These are phyloP conservation scores for Tubosaeta sp. DNA, from an alignment of 768 basidiomycete species.

Conservation along the genomic window DNA sequence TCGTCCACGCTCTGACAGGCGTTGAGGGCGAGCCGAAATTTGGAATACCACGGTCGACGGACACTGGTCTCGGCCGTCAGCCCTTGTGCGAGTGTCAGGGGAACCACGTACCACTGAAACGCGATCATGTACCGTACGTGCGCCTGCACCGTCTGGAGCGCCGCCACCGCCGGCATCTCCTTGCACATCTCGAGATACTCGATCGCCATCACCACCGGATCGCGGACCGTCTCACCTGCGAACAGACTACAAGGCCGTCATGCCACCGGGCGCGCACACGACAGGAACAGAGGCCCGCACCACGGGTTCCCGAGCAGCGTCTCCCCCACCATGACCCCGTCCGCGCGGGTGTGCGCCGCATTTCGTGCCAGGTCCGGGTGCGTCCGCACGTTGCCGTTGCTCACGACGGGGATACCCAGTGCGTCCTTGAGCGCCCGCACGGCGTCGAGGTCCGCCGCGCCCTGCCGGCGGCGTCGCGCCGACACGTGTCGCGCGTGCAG, in stretches of 20 bases:
- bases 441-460: conserved; percentile 61
- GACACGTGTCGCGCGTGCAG: conserved; percentile 74
- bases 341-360: conserved; percentile 51
- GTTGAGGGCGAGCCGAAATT: conserved; percentile 47
- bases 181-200: conserved; percentile 67
- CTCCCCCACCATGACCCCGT: conserved; percentile 81
- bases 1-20: conserved; percentile 42
- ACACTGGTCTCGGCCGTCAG: conserved; percentile 20
- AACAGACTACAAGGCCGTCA: conserved; percentile 46
- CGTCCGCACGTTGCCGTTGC: conserved; percentile 73
- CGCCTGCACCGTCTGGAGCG: conserved; percentile 48
- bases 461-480: conserved; percentile 63
- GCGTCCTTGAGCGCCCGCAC: conserved; percentile 52
- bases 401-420: conserved; percentile 57
- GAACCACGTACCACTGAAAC: conserved; percentile 56
- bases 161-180: conserved; percentile 45
- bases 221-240: conserved; percentile 42
- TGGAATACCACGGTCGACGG: conserved; percentile 53
- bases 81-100: background rate
- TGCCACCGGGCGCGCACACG: background rate
- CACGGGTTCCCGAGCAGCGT: conserved; percentile 71
- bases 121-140: conserved; percentile 68
- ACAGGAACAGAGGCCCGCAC: conserved; percentile 30
- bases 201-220: conserved; percentile 61
- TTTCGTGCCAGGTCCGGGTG: conserved; percentile 57